Evolutionary conservation across 257 asterid species (phyloP).

Genomic region (Solanum sitiens): DNA sequence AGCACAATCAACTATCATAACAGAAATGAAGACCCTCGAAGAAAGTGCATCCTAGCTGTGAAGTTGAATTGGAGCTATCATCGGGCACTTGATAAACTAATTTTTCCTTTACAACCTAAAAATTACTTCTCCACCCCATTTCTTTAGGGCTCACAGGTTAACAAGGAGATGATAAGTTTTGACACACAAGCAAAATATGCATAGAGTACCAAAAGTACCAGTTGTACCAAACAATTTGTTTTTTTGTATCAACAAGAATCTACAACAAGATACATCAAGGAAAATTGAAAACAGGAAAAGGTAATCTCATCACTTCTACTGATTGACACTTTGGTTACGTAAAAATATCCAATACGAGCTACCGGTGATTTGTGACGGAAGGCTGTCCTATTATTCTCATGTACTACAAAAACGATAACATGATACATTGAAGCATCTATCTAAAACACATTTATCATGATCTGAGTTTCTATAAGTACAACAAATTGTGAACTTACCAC

Average conservation of each 20-base stretch:
- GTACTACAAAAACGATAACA: not conserved
- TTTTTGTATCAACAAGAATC: not conserved
- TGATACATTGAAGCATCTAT: not conserved
- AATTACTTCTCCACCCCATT: not conserved
- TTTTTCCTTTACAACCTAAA: not conserved
- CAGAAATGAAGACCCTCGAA: not conserved
- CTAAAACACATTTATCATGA: not conserved
- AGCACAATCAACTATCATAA: not conserved
- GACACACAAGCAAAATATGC: not conserved
- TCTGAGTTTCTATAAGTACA: not conserved
- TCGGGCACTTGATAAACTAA: not conserved
- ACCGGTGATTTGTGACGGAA: not conserved
- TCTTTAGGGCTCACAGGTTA: not conserved
- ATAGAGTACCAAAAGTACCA: not conserved
- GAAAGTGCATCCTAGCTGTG: not conserved
- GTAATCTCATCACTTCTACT: not conserved
- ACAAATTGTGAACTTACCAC: conserved; percentile 28
- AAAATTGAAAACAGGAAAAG: not conserved
- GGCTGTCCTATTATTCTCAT: not conserved
- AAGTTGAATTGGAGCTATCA: not conserved
- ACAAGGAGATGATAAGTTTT: not conserved
- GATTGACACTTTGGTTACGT: not conserved
- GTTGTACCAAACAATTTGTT: not conserved
- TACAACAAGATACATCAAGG: not conserved
- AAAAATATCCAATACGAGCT: not conserved